Conservation (phyloP, 1,284 basidiomycete genomes). For the Apiotrichum brassicae region DNA sequence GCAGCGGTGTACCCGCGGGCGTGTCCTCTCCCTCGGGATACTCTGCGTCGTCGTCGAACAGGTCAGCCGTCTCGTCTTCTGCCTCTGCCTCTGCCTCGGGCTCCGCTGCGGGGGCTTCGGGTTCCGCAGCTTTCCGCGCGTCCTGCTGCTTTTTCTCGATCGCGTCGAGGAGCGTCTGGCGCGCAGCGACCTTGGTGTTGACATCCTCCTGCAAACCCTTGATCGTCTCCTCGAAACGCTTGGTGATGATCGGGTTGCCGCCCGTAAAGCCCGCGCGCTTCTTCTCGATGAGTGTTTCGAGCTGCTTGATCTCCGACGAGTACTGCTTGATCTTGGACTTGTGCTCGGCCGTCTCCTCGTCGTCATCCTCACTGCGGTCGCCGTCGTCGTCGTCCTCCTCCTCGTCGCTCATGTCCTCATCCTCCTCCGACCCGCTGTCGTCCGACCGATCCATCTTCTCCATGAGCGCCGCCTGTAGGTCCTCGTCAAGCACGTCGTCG, state of each 20-base stretch:
- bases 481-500: constrained; percentile 30
- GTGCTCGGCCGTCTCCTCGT: constrained; percentile 53
- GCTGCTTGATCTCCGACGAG: constrained; percentile 80
- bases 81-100: constrained; percentile 22
- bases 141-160: constrained; percentile 22
- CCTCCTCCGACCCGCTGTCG: constrained; percentile 23
- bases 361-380: constrained; percentile 63
- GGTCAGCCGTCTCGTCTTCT: constrained; percentile 28
- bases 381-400: constrained; percentile 66
- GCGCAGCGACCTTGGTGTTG: constrained; percentile 68
- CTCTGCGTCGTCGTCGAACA: constrained; percentile 20
- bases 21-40: constrained; percentile 24
- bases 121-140: constrained; percentile 9
- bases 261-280: constrained; percentile 76
- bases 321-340: constrained; percentile 64
- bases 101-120: background rate
- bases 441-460: constrained; percentile 31
- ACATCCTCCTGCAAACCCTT: constrained; percentile 79
- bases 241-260: constrained; percentile 80
- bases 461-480: constrained; percentile 36
- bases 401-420: constrained; percentile 52
- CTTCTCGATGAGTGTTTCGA: constrained; percentile 84
- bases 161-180: constrained; percentile 48
- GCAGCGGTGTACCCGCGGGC: constrained; percentile 24
- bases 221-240: constrained; percentile 88